These are phyloP conservation scores for Entomortierella parvispora DNA, from an alignment of 192 early-diverging fungal genomes.

Conservation along the genomic window DNA sequence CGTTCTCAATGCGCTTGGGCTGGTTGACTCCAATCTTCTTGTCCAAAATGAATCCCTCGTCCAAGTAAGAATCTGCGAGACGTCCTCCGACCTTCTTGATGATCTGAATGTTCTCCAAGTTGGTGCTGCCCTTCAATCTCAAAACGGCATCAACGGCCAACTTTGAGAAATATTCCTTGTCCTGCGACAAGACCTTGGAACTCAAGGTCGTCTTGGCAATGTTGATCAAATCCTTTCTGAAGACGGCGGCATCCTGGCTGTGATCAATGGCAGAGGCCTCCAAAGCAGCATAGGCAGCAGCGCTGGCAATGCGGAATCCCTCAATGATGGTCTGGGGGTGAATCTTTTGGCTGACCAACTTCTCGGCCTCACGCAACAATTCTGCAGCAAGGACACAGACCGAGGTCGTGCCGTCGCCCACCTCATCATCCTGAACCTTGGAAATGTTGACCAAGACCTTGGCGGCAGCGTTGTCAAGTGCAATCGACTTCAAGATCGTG, in stretches of 20 bases:
- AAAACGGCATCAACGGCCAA: slow-evolving; percentile 97
- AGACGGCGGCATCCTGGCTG: slow-evolving; percentile 72
- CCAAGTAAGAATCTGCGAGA: slow-evolving; percentile 94
- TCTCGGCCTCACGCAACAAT: slow-evolving; percentile 92
- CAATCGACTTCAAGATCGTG: slow-evolving; percentile 98
- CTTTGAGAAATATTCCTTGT: slow-evolving; percentile 96
- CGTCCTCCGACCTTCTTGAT: slow-evolving; percentile 99
- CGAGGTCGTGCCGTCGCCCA: slow-evolving; percentile 99
- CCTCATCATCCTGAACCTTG: slow-evolving; percentile 99
- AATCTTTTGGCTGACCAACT: slow-evolving; percentile 91
- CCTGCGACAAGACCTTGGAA: slow-evolving; percentile 95
- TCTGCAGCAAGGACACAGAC: slow-evolving; percentile 98
- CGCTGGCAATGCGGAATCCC: slow-evolving; percentile 91
- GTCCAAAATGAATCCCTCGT: slow-evolving; percentile 98
- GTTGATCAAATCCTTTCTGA: slow-evolving; percentile 92
- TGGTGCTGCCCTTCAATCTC: slow-evolving; percentile 95
- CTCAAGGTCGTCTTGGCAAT: slow-evolving; percentile 98
- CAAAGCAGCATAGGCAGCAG: slow-evolving; percentile 85
- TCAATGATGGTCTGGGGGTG: slow-evolving; percentile 98
- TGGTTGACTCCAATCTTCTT: slow-evolving; percentile 99
- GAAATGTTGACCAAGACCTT: slow-evolving; percentile 98
- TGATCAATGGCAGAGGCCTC: slow-evolving; percentile 84
- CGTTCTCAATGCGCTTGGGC: slow-evolving; percentile 96
- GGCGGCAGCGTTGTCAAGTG: slow-evolving; percentile 97
- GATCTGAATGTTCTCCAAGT: slow-evolving; percentile 98